Evolutionary conservation across 2,329 filamentous ascomycete species (phyloP).

Genomic region (Fusarium sterilihyphosum): DNA sequence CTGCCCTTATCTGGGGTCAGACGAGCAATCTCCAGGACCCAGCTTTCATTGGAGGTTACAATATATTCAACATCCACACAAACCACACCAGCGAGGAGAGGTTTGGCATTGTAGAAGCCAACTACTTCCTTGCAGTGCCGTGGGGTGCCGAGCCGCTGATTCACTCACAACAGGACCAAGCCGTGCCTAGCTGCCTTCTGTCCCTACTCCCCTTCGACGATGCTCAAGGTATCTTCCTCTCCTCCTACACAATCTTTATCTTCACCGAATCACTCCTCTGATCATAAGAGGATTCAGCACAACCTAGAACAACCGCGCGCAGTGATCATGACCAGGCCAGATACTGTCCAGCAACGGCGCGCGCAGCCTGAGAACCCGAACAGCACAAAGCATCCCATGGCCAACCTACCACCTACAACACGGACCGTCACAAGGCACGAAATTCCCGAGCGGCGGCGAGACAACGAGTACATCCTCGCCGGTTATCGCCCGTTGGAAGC

Average conservation of each 20-base stretch:
- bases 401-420: not conserved
- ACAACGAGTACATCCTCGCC: not conserved
- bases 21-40: constrained; percentile 45
- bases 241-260: not conserved
- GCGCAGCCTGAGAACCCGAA: not conserved
- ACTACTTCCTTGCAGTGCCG: too few species aligned
- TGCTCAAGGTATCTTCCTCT: not conserved
- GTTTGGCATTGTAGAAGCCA: too few species aligned
- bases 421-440: not conserved
- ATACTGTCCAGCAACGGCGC: not conserved
- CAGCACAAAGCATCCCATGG: not conserved
- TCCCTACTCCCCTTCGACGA: not conserved
- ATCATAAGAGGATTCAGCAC: not conserved
- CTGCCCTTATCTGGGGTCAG: constrained; percentile 40
- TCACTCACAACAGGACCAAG: too few species aligned
- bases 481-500: not conserved
- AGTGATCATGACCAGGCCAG: accelerated
- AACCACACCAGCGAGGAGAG: too few species aligned
- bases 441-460: not conserved
- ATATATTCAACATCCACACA: not conserved
- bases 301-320: not conserved
- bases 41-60: constrained; percentile 45
- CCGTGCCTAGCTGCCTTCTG: too few species aligned
- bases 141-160: not conserved
- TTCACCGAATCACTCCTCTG: not conserved